Base-by-base conservation (phyloP, 495 filamentous ascomycete species). In the Penicillium chermesinum region DNA sequence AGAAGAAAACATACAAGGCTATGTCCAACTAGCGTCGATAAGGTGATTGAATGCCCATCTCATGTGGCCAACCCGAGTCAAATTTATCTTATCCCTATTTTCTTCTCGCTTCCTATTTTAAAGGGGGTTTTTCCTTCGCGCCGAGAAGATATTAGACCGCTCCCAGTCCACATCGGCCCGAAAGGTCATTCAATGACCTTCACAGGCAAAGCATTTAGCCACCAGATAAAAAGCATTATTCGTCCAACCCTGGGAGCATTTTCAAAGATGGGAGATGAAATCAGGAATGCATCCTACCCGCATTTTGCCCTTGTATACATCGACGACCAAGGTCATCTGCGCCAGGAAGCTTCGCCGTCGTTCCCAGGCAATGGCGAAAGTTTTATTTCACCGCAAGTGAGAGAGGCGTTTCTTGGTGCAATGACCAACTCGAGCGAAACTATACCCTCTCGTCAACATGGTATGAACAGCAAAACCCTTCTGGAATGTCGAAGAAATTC, bases 241-340 rank as follows among this genome's bases (percentile, higher is more conserved):
- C n/a, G n/a, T n/a, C n/a, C n/a, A n/a, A n/a, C n/a, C n/a, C 25
- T 30, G 25, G 25, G 4, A 4, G 10, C 25, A 10, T 10, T 4
- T 30, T 30, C 3, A 9, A 40, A 20, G 2, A 40, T 40, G 14
- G 18, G 14, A 17, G 25, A 30, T 10, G 25, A 30, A 30, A 10
- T 10, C 52, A 60, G 17, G 60, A 53, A 10, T 44, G 50, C 36
- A 42, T 44, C 3, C 17, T 67, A 49, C 44, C 49, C 59, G 3
- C 68, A 71, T 40, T 71, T 63, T 54, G 68, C 68, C 34, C 50
- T 71, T 10, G 66, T 71, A 34, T 71, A 71, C 35, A 58, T 71
- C 34, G 65, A 70, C 41, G 50, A 59, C 22, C 44, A 54, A 38
- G 68, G 66, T 7, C 67, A 68, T 38, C 57, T 71, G 8, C 61